These are phyloP conservation scores for Calonectria ilicicola DNA, from an alignment of 2,329 filamentous ascomycete species.

Conservation along the genomic window DNA sequence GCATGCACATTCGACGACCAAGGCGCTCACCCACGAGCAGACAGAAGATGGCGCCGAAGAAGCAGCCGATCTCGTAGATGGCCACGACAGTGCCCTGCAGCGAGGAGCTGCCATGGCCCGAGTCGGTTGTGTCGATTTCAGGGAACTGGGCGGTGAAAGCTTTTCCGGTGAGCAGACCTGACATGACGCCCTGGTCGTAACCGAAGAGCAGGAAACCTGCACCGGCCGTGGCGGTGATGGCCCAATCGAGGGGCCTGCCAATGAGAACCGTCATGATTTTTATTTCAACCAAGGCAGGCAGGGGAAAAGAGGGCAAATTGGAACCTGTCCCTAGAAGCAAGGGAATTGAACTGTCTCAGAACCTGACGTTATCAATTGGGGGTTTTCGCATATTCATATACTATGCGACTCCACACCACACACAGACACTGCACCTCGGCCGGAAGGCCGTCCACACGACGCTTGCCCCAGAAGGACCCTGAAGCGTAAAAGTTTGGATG, in stretches of 20 bases:
- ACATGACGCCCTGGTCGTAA: constrained; percentile 49
- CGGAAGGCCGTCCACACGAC: not conserved
- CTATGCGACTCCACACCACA: constrained; percentile 14
- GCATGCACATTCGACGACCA: constrained; percentile 54
- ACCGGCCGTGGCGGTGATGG: constrained; percentile 51
- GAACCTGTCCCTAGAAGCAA: not conserved
- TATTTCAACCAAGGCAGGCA: not conserved
- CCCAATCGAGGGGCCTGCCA: constrained; percentile 52
- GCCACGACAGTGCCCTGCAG: constrained; percentile 59
- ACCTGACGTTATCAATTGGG: constrained; percentile 28
- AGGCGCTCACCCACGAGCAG: constrained; percentile 56
- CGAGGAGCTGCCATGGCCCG: constrained; percentile 54
- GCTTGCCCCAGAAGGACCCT: not conserved
- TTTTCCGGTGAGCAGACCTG: constrained; percentile 47
- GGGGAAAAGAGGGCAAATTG: not conserved
- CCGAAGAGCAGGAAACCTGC: constrained; percentile 52
- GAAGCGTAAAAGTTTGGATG: not conserved
- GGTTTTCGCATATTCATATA: constrained; percentile 35
- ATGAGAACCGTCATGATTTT: constrained; percentile 41
- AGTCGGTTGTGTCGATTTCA: constrained; percentile 50
- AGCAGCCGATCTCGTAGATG: constrained; percentile 62
- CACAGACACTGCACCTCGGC: not conserved
- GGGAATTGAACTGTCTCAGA: not conserved
- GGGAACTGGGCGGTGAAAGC: constrained; percentile 49
- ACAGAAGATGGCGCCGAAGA: constrained; percentile 57